Conservation (phyloP, 129 eudicot genomes). For the Cynara cardunculus region DNA sequence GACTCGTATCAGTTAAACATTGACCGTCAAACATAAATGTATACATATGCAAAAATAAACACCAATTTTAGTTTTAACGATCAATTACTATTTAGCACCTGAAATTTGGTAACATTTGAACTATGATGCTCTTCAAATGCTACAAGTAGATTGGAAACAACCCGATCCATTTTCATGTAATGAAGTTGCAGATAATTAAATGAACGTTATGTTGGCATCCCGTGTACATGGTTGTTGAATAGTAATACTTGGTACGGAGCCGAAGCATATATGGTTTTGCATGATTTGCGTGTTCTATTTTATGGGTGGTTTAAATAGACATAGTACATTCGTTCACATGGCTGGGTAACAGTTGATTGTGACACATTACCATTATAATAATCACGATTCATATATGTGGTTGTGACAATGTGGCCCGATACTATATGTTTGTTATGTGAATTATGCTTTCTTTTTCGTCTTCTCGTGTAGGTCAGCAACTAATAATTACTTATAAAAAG, state of each 20-base stretch:
- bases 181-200: not conserved
- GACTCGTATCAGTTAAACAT: too few relatives aligned
- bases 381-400: not conserved
- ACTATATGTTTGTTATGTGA: not conserved
- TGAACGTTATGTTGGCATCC: not conserved
- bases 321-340: not conserved
- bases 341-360: not conserved
- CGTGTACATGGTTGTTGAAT: not conserved
- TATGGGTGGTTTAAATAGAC: not conserved
- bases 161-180: not conserved
- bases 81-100: not conserved
- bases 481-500: not conserved
- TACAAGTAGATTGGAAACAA: not conserved
- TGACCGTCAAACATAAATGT: too few relatives aligned
- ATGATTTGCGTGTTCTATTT: too few relatives aligned
- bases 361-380: not conserved
- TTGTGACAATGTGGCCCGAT: not conserved
- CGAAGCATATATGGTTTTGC: too few relatives aligned
- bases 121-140: not conserved
- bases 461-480: not conserved
- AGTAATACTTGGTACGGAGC: too few relatives aligned
- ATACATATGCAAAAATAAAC: not conserved
- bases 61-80: not conserved
- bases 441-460: not conserved
- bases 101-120: not conserved